phyloP scores from a whole-genome alignment of 805 yeast species.

The Dipodascus albidus region DNA sequence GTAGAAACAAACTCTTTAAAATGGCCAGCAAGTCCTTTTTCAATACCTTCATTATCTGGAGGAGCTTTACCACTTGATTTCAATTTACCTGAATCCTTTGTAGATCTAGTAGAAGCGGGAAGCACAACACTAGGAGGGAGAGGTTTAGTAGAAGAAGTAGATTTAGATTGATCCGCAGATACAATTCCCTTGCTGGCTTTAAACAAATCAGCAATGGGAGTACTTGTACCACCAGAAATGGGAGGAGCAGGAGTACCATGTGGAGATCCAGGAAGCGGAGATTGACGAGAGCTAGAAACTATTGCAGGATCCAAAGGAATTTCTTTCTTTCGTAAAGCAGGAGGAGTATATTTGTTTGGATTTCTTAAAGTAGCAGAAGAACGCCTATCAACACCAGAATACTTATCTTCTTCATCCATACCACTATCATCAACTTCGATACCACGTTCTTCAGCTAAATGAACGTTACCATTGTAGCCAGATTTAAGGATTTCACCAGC shows the following conservation, averaged over 20 bases:
- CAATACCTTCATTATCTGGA: constrained; percentile 11
- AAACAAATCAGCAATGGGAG: constrained; percentile 1
- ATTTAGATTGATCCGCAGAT: background rate
- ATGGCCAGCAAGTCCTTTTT: constrained; percentile 20
- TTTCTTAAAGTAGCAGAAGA: background rate
- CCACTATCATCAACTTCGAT: constrained; percentile 66
- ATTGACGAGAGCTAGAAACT: constrained; percentile 28
- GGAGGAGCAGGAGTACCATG: constrained; percentile 2
- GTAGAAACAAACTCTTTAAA: constrained; percentile 24
- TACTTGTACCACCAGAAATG: background rate
- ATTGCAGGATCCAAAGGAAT: constrained; percentile 51
- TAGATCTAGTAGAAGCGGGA: background rate
- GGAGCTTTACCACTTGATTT: background rate
- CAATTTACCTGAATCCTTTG: background rate
- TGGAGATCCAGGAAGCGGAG: constrained; percentile 11
- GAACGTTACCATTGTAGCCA: constrained; percentile 53
- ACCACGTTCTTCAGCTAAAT: constrained; percentile 89
- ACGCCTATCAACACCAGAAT: constrained; percentile 74
- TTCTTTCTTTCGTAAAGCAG: constrained; percentile 25
- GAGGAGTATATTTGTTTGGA: constrained; percentile 16
- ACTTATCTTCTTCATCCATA: constrained; percentile 89
- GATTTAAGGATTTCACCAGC: constrained; percentile 77
- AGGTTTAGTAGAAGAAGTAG: background rate
- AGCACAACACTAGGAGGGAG: background rate
- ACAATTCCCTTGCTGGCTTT: background rate